Conservation (phyloP, 2,329 filamentous ascomycete species). For the Pseudofabraea citricarpa region DNA sequence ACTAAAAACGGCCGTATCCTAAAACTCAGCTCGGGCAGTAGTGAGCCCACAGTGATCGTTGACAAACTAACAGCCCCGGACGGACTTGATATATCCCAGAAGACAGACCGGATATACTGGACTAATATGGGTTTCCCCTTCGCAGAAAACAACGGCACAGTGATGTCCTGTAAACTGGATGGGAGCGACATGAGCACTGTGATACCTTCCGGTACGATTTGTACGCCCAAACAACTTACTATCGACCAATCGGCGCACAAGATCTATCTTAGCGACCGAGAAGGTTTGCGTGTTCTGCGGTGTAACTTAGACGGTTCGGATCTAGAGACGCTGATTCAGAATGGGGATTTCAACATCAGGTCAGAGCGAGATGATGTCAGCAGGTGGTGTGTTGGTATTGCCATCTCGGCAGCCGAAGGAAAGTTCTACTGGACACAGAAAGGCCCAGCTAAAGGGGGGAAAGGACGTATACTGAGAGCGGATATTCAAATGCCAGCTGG, state of each 20-base stretch:
- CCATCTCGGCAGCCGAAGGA: constrained; percentile 35
- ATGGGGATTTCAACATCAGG: constrained; percentile 2
- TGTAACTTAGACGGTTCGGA: constrained; percentile 33
- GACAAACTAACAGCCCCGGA: too few species aligned
- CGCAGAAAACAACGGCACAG: background rate
- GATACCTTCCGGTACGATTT: constrained; percentile 35
- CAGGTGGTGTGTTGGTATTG: constrained; percentile 51
- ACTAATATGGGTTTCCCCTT: constrained; percentile 41
- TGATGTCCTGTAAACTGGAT: constrained; percentile 32
- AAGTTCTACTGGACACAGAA: constrained; percentile 58
- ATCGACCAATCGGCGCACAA: constrained; percentile 1
- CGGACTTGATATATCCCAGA: too few species aligned
- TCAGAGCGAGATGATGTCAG: constrained; percentile 3
- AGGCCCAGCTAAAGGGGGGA: constrained; percentile 8
- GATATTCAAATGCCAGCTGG: too few species aligned
- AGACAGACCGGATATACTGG: constrained; percentile 39
- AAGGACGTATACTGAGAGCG: constrained; percentile 8
- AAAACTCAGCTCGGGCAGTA: too few species aligned
- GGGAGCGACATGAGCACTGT: constrained; percentile 39
- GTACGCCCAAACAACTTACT: constrained; percentile 42
- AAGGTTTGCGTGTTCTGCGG: constrained; percentile 35
- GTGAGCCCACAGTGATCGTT: too few species aligned
- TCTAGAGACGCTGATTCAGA: constrained; percentile 26
- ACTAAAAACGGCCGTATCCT: too few species aligned
- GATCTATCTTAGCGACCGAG: constrained; percentile 38